Evolutionary conservation across 495 filamentous ascomycete species (phyloP), one percentile per base, ranked within the genome.

Genomic region (Parmelia sp.): DNA sequence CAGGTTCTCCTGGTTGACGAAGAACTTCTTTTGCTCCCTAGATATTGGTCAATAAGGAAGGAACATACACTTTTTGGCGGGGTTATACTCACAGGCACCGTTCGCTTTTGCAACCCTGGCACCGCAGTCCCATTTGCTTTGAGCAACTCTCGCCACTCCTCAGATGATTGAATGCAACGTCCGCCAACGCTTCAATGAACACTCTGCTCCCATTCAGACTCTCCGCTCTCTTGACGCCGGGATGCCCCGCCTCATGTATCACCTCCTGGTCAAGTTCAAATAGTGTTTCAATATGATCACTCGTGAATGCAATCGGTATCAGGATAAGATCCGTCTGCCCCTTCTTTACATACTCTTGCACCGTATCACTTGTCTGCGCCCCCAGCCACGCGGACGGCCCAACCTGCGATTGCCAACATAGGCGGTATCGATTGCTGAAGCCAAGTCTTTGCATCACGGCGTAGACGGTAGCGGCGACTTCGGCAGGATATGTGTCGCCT

Each of bases 371-470:
- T 1, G 95, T 97, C 74, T 97, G 95, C 37, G 95, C 92, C 17
- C 95, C 95, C 8, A 97, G 84, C 95, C 95, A 99, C 23, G 95
- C 88, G 39, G 85, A 88, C 3, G 95, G 95, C 21, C 95, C 95
- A 58, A 99, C 95, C 73, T 99, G 95, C 29, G 92, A 96, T 75
- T 99, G 95, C 94, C 94, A 99, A 71, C 91, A 92, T 37, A 99
- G 79, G 27, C 95, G 86, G 75, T 95, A 97, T 3, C 90, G 89
- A 77, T 99, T 94, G 67, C 82, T 83, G 74, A 91, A 89, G 12
- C 86, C 86, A 15, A 99, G 83, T 31, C 89, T 82, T 70, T 94
- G 85, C 91, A 96, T 96, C 9, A 99, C 95, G 4, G 95, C 93
- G 70, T 96, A 86, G 9, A 97, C 94, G 9, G 95, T 97, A n/a